Base-by-base conservation (phyloP, 2,329 filamentous ascomycete species). In the Hymenoscyphus repandus region DNA sequence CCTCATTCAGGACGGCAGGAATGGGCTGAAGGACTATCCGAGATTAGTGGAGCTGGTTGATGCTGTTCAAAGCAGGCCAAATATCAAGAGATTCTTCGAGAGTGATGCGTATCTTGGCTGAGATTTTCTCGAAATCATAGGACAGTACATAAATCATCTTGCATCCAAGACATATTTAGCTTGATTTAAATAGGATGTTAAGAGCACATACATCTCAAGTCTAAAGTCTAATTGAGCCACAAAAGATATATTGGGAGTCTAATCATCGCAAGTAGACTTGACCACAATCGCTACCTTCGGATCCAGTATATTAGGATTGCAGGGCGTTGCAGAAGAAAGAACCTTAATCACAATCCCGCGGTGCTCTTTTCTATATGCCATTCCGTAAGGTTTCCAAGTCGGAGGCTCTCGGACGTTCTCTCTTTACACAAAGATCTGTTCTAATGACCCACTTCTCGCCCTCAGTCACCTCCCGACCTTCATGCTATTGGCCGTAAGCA, bases 401-500 rank as follows among this genome's bases (percentile, higher is more conserved):
- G 11, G 22, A 27, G 34, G 45, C 44, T 20, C 41, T 41, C 17
- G 52, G 43, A 40, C 51, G 55, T 18, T 58, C 82, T 55, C 77
- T 72, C 57, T 69, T 75, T 12, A 90, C 76, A 62, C 85, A 89
- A 38, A 96, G 69, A 72, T 96, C 91, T 56, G 86, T 95, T 58
- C 90, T 75, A 53, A 96, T 78, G 53, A 96, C 84, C 90, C 90
- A 96, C 69, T 96, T 96, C 71, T 95, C 89, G 9, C 90, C 90
- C 38, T 78, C 75, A 1, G 72, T 77, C 0, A 96, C 90, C 65
- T 95, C 84, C 51, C 80, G 78, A 0, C 90, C 90, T 69, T 96
- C 90, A 68, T 96, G 91, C 78, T 82, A 53, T 34, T 30, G 31
- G 10, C 12, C 13, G 15, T 47, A 32, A 47, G 27, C 2, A 11